These are phyloP conservation scores for Insectozyma bohioensis DNA, from an alignment of 1,139 yeast genomes.

Conservation along the genomic window DNA sequence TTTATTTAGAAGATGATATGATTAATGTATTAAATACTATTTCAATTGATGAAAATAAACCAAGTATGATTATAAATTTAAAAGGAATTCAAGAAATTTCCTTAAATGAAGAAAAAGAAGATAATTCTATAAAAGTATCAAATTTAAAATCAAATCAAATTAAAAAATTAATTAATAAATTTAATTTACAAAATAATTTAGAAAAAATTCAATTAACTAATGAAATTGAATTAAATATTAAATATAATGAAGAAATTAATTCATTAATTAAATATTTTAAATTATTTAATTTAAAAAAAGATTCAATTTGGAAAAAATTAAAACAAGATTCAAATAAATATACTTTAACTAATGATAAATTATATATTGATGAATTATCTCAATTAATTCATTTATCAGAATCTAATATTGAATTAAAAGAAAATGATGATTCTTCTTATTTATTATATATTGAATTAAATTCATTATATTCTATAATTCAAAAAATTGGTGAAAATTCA, in stretches of 20 bases:
- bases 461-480: conserved; percentile 41
- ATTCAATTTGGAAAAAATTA: conserved; percentile 36
- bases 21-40: conserved; percentile 24
- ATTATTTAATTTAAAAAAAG: conserved; percentile 30
- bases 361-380: conserved; percentile 47
- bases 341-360: conserved; percentile 39
- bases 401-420: conserved; percentile 7
- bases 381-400: conserved; percentile 41
- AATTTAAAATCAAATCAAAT: background rate
- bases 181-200: background rate
- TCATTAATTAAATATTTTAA: conserved; percentile 33
- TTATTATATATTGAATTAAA: conserved; percentile 35
- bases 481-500: conserved; percentile 42
- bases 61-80: conserved; percentile 38
- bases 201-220: background rate
- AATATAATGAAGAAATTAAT: conserved; percentile 8
- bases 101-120: too few relatives aligned
- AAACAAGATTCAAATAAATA: conserved; percentile 15
- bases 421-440: conserved; percentile 16
- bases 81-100: too few relatives aligned
- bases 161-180: background rate
- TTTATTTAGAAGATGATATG: conserved; percentile 24
- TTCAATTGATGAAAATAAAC: conserved; percentile 15
- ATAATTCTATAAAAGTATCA: background rate
- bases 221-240: background rate